Evolutionary conservation across 176 grass and related monocot species (phyloP).

Genomic region (Pontederia crassipes): DNA sequence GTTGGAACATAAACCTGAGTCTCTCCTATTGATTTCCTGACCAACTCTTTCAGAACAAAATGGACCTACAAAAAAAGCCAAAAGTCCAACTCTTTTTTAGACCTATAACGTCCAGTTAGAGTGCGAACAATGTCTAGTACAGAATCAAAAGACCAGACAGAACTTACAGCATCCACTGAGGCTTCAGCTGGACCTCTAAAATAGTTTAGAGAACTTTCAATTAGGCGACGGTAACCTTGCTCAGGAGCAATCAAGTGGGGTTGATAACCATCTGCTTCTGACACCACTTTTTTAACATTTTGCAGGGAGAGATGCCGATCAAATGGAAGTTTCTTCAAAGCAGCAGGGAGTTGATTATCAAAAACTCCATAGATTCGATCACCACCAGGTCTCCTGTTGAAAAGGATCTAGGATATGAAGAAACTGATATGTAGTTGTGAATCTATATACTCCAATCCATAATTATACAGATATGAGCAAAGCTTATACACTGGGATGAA

Average conservation of each 20-base stretch:
- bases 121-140: background rate
- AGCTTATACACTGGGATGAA: too few species aligned
- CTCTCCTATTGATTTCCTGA: slow-evolving; percentile 12
- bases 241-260: slow-evolving; percentile 26
- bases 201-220: slow-evolving; percentile 13
- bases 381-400: slow-evolving; percentile 14
- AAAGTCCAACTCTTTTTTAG: too few species aligned
- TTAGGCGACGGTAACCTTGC: slow-evolving; percentile 19
- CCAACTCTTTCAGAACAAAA: slow-evolving; percentile 17
- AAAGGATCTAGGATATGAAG: background rate
- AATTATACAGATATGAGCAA: too few species aligned
- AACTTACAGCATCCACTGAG: slow-evolving; percentile 19
- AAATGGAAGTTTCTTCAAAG: slow-evolving; percentile 17
- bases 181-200: slow-evolving; percentile 16
- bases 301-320: slow-evolving; percentile 10
- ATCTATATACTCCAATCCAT: too few species aligned
- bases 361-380: slow-evolving; percentile 18
- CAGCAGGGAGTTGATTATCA: slow-evolving; percentile 22
- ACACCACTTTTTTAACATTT: slow-evolving; percentile 16
- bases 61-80: slow-evolving; percentile 9
- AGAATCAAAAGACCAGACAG: background rate
- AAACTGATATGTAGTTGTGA: too few species aligned
- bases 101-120: background rate
- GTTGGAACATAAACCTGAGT: slow-evolving; percentile 3
- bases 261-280: slow-evolving; percentile 24